These are phyloP conservation scores for Cryphonectria japonica DNA, from an alignment of 2,329 filamentous ascomycete genomes.

Conservation along the genomic window DNA sequence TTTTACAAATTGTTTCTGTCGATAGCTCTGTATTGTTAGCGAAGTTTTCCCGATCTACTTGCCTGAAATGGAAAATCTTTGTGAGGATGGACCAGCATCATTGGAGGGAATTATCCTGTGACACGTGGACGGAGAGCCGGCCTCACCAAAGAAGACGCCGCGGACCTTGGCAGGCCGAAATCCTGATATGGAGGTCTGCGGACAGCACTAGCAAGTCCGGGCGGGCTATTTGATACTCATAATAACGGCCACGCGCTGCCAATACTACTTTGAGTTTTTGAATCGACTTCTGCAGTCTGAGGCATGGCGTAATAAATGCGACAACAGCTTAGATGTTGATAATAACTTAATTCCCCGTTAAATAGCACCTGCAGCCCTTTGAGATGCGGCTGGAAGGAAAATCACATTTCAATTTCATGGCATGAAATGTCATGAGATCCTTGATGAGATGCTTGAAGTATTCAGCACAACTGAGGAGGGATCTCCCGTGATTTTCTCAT, in stretches of 20 bases:
- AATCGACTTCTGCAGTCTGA: too few species aligned
- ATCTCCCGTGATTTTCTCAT: too few species aligned
- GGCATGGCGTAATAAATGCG: neutral
- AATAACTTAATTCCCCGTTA: too few species aligned
- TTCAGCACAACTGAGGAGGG: too few species aligned
- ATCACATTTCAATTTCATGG: too few species aligned
- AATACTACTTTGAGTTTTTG: neutral
- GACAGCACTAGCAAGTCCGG: neutral
- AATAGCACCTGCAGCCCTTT: too few species aligned
- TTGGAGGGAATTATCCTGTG: constrained; percentile 14
- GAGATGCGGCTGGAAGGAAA: too few species aligned
- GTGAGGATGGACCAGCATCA: neutral
- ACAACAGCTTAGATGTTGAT: neutral
- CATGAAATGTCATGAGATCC: too few species aligned
- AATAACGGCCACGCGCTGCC: neutral
- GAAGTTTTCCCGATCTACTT: neutral
- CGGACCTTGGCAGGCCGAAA: constrained; percentile 18
- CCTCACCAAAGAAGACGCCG: neutral
- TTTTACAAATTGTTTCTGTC: neutral
- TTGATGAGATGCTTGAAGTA: too few species aligned
- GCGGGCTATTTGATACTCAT: neutral
- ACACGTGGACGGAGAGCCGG: neutral
- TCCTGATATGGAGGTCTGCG: constrained; percentile 1
- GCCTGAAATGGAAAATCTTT: neutral
- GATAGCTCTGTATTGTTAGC: neutral